These are phyloP conservation scores for Venturiaceae sp. DNA, from an alignment of 2,329 filamentous ascomycete genomes.

Conservation along the genomic window DNA sequence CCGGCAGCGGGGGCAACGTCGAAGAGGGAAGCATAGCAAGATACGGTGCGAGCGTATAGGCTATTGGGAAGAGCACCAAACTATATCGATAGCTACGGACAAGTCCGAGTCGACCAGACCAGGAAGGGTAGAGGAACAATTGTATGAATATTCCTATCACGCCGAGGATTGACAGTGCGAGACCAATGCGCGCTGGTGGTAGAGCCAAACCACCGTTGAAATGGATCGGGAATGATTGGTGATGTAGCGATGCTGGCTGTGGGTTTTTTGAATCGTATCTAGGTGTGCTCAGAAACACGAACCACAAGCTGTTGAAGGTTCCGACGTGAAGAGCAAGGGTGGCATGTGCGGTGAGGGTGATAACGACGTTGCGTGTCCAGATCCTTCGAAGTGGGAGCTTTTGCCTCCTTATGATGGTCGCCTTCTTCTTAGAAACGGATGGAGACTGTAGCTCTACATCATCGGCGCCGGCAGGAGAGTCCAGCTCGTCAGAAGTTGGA, in stretches of 20 bases:
- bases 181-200: conserved; percentile 36
- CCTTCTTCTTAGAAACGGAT: conserved; percentile 7
- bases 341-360: conserved; percentile 33
- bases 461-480: conserved; percentile 10
- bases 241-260: conserved; percentile 20
- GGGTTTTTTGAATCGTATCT: conserved; percentile 28
- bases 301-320: conserved; percentile 40
- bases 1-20: conserved; percentile 26
- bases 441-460: conserved; percentile 5
- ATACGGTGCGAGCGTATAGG: conserved; percentile 33
- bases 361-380: conserved; percentile 35
- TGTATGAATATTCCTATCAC: conserved; percentile 36
- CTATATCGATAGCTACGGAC: conserved; percentile 29
- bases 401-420: conserved; percentile 12
- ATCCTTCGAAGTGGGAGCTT: conserved; percentile 36
- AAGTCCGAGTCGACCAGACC: conserved; percentile 32
- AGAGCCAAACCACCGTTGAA: conserved; percentile 40
- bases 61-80: conserved; percentile 33
- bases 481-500: conserved; percentile 16
- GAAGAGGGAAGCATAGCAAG: conserved; percentile 31
- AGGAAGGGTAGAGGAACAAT: conserved; percentile 33
- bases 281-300: conserved; percentile 38
- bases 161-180: conserved; percentile 37
- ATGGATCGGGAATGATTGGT: conserved; percentile 29
- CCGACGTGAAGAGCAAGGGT: conserved; percentile 38